phyloP scores from a whole-genome alignment of 1,284 basidiomycete genomes.

The Mycena citricolor region DNA sequence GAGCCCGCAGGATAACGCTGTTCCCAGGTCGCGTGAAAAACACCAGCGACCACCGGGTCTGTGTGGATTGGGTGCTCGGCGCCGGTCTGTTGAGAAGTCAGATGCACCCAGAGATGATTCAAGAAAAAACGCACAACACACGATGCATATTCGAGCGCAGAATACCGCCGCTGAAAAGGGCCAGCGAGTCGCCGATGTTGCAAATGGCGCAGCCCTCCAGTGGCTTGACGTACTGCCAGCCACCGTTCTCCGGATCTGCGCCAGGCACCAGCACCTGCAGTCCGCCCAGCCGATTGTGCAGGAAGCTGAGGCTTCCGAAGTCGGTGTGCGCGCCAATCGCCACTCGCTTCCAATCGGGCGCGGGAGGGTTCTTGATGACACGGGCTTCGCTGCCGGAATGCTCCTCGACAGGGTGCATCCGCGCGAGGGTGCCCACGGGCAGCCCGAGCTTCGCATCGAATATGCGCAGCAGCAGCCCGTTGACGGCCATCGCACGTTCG shows the following conservation, averaged over 20 bases:
- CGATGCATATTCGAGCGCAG: slow-evolving; percentile 58
- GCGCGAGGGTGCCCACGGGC: slow-evolving; percentile 41
- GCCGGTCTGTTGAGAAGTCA: slow-evolving; percentile 35
- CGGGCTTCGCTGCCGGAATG: slow-evolving; percentile 50
- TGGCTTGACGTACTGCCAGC: slow-evolving; percentile 50
- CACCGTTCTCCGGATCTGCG: slow-evolving; percentile 38
- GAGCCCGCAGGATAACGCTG: slow-evolving; percentile 36
- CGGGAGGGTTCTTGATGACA: slow-evolving; percentile 40
- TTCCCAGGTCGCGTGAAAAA: slow-evolving; percentile 51
- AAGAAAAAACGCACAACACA: slow-evolving; percentile 36
- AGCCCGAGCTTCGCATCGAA: slow-evolving; percentile 49
- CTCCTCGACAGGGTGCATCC: slow-evolving; percentile 39
- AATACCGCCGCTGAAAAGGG: slow-evolving; percentile 58
- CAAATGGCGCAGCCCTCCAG: slow-evolving; percentile 53
- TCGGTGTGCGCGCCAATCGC: slow-evolving; percentile 41
- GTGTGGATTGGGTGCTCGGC: slow-evolving; percentile 41
- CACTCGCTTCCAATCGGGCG: slow-evolving; percentile 28
- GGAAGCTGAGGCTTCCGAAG: slow-evolving; percentile 33
- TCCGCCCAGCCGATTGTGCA: slow-evolving; percentile 61
- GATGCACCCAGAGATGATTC: slow-evolving; percentile 4
- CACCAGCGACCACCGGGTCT: slow-evolving; percentile 47
- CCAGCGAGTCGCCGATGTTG: slow-evolving; percentile 60
- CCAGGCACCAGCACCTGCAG: slow-evolving; percentile 51
- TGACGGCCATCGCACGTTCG: slow-evolving; percentile 44
- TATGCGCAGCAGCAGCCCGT: slow-evolving; percentile 42